Evolutionary conservation across 495 filamentous ascomycete species (phyloP).

Genomic region (Xylona heveae): DNA sequence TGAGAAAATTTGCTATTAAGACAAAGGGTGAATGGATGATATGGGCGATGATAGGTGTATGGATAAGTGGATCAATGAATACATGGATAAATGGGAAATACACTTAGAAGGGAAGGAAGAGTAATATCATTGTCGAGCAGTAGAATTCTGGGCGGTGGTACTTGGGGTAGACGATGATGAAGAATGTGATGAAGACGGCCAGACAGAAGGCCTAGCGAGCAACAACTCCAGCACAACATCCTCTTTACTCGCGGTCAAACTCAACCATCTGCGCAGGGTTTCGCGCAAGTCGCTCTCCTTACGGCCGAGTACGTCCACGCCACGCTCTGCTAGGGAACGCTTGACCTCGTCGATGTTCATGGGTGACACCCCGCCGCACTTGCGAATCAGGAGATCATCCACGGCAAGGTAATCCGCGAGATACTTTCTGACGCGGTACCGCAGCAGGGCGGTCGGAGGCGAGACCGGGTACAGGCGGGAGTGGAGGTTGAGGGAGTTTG

Average conservation of each 20-base stretch:
- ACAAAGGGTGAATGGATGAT: too few species aligned
- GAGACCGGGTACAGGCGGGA: conserved; percentile 10
- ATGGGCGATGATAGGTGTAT: too few species aligned
- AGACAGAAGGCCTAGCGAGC: conserved; percentile 3
- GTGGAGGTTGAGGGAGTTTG: conserved; percentile 3
- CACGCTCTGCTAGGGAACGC: conserved; percentile 31
- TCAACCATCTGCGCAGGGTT: conserved; percentile 3
- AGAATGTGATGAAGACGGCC: too few species aligned
- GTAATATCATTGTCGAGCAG: too few species aligned
- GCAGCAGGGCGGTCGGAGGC: conserved; percentile 16
- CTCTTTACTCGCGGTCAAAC: conserved; percentile 7
- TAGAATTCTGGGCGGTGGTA: too few species aligned
- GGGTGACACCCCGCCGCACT: conserved; percentile 24
- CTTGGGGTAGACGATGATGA: too few species aligned
- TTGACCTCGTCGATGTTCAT: conserved; percentile 32
- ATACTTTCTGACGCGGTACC: conserved; percentile 19
- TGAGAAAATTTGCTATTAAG: too few species aligned
- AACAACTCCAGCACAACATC: background rate
- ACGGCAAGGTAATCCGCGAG: conserved; percentile 29
- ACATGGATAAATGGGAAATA: too few species aligned
- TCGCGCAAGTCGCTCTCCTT: conserved; percentile 12
- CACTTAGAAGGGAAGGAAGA: too few species aligned
- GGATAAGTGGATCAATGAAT: too few species aligned
- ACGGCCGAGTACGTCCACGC: conserved; percentile 17
- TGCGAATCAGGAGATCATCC: conserved; percentile 36